These are phyloP conservation scores for Hsuehochloa calcarea DNA, from an alignment of 176 grass and related monocot genomes.

Conservation along the genomic window DNA sequence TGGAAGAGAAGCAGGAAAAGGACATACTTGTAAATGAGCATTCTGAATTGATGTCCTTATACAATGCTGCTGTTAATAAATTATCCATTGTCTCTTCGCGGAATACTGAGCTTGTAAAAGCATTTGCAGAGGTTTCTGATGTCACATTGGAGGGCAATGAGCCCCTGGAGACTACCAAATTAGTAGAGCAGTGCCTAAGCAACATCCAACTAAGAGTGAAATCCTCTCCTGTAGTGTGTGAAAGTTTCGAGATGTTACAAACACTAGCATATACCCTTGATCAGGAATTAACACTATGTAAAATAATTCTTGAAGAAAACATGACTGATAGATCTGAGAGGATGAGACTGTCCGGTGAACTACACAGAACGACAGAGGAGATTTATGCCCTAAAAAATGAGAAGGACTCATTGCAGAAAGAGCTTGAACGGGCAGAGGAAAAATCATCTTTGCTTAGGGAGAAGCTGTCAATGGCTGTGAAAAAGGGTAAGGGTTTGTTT, in stretches of 20 bases:
- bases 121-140: constrained; percentile 60
- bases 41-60: constrained; percentile 61
- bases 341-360: constrained; percentile 41
- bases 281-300: constrained; percentile 68
- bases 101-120: constrained; percentile 65
- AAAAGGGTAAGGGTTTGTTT: constrained; percentile 96
- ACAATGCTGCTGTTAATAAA: constrained; percentile 45
- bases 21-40: constrained; percentile 71
- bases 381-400: constrained; percentile 65
- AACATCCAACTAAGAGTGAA: constrained; percentile 50
- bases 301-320: constrained; percentile 83
- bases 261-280: constrained; percentile 57
- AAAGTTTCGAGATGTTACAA: constrained; percentile 63
- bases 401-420: constrained; percentile 70
- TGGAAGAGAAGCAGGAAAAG: constrained; percentile 81
- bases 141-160: constrained; percentile 49
- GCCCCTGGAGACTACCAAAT: constrained; percentile 36
- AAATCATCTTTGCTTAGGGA: constrained; percentile 92
- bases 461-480: constrained; percentile 95
- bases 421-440: constrained; percentile 74
- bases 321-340: constrained; percentile 49
- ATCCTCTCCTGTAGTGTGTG: constrained; percentile 41
- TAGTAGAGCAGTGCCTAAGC: constrained; percentile 52
- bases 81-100: constrained; percentile 55
- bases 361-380: constrained; percentile 50